phyloP scores from a whole-genome alignment of 2,329 filamentous ascomycete species.

The Neonectria ditissima region DNA sequence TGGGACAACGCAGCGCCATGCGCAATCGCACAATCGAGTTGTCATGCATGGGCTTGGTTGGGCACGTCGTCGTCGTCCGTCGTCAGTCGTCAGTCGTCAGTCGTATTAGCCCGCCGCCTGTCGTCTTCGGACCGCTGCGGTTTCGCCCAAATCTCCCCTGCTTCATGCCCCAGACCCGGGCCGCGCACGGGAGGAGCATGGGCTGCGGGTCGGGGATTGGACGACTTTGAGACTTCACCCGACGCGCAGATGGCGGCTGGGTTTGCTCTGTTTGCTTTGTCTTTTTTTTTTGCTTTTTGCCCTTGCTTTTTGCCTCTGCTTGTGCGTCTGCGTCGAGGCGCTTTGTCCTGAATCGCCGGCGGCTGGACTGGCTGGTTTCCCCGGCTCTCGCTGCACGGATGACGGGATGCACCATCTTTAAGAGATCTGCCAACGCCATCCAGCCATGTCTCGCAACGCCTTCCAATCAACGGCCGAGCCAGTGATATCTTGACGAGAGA shows the following conservation, averaged over 20 bases:
- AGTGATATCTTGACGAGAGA: conserved; percentile 9
- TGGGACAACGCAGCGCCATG: conserved; percentile 20
- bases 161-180: conserved; percentile 20
- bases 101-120: not conserved
- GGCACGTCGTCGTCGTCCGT: conserved; percentile 14
- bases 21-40: conserved; percentile 43
- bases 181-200: conserved; percentile 17
- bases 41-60: conserved; percentile 39
- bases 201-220: conserved; percentile 18
- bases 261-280: too few relatives aligned
- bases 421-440: conserved; percentile 14
- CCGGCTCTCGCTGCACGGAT: conserved; percentile 2
- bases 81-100: not conserved
- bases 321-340: not conserved
- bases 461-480: conserved; percentile 21
- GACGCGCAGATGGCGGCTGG: conserved; percentile 6
- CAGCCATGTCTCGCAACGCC: conserved; percentile 12
- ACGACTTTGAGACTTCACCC: conserved; percentile 16
- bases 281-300: not conserved
- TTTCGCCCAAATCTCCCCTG: conserved; percentile 13
- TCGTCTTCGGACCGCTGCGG: conserved; percentile 18
- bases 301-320: not conserved
- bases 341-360: conserved; percentile 38
- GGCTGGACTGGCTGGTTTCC: conserved; percentile 12
- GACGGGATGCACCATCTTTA: conserved; percentile 14